These are phyloP conservation scores for Ceratonia siliqua DNA, from an alignment of 306 rosid species.

Conservation along the genomic window DNA sequence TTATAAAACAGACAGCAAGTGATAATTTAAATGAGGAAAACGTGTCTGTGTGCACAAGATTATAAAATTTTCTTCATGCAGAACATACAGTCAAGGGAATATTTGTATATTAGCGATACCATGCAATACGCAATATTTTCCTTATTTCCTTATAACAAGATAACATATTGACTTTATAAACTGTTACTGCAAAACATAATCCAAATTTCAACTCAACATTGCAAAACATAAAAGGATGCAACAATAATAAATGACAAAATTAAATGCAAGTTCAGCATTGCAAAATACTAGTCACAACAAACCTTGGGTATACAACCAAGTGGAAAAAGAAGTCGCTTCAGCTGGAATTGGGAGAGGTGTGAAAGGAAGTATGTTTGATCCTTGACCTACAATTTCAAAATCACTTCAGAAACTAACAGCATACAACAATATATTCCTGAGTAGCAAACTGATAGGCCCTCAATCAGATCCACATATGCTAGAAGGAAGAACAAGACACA, in stretches of 20 bases:
- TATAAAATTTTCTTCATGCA: background rate
- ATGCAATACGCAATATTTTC: background rate
- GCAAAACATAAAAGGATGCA: conserved; percentile 14
- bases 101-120: background rate
- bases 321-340: conserved; percentile 77
- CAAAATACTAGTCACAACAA: conserved; percentile 37
- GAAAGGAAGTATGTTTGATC: conserved; percentile 97
- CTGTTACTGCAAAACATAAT: conserved; percentile 14
- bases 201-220: conserved; percentile 13
- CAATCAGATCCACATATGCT: no score
- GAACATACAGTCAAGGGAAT: background rate
- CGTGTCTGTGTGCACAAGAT: background rate
- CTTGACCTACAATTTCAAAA: conserved; percentile 65
- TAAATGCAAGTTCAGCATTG: conserved; percentile 16
- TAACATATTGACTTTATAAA: background rate
- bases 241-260: background rate
- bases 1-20: background rate
- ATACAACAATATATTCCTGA: background rate
- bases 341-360: conserved; percentile 84
- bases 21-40: conserved; percentile 11
- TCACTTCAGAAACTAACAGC: conserved; percentile 28
- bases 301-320: conserved; percentile 92
- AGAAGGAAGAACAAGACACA: no score
- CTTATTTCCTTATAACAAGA: background rate
- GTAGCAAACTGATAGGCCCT: no score